Conservation (phyloP, 169 alveolate species). For the Amoebophrya sp. region DNA sequence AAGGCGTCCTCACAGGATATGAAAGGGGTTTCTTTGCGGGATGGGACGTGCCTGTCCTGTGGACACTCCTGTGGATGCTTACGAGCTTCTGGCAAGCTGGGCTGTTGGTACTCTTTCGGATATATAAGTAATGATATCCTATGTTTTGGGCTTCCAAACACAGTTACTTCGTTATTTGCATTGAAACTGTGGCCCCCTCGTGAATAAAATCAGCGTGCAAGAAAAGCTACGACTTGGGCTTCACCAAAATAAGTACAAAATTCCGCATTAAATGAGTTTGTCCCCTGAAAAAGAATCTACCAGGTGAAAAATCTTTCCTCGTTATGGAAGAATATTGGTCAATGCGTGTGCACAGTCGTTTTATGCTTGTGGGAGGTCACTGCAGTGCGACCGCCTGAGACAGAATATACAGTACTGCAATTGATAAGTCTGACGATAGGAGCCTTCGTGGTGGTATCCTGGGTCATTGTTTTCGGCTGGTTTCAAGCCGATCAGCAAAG, state of each 20-base stretch:
- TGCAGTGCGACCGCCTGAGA: not conserved
- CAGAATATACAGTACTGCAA: not conserved
- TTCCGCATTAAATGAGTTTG: too few species aligned
- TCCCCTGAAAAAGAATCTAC: too few species aligned
- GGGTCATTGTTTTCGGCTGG: not conserved
- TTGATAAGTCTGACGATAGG: too few species aligned
- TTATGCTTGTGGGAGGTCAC: not conserved
- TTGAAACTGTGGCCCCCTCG: too few species aligned
- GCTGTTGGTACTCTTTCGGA: not conserved
- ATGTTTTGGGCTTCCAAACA: too few species aligned
- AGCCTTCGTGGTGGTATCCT: not conserved
- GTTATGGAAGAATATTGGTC: not conserved
- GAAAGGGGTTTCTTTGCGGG: not conserved
- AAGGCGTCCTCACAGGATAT: not conserved
- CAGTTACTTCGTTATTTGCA: too few species aligned
- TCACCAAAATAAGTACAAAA: too few species aligned
- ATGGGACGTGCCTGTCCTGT: not conserved
- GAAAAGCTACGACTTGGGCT: too few species aligned
- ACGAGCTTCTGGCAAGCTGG: not conserved
- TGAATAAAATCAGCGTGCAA: too few species aligned
- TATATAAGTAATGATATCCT: too few species aligned
- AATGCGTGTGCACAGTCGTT: not conserved
- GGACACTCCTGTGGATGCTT: not conserved
- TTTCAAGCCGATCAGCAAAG: not conserved
- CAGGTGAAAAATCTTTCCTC: not conserved